Evolutionary conservation across 495 filamentous ascomycete species (phyloP).

Genomic region (Penicillium alfredii): DNA sequence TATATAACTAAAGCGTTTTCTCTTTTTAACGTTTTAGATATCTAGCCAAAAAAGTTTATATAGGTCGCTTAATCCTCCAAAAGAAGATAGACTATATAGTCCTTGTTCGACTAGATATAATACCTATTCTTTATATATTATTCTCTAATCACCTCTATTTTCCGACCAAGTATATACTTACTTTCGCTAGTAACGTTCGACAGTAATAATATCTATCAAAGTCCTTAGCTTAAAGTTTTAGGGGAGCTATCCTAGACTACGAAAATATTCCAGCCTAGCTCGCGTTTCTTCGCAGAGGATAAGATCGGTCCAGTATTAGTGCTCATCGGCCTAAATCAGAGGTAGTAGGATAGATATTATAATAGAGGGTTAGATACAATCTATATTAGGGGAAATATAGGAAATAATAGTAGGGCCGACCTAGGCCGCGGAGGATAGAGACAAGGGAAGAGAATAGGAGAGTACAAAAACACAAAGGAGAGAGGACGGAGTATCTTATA

Average conservation of each 20-base stretch:
- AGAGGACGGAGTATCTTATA: slow-evolving; percentile 20
- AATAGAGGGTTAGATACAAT: slow-evolving; percentile 1
- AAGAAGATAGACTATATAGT: slow-evolving; percentile 24
- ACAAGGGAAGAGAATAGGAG: slow-evolving; percentile 2
- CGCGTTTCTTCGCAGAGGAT: slow-evolving; percentile 29
- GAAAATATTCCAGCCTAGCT: slow-evolving; percentile 26
- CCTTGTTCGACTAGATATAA: slow-evolving; percentile 24
- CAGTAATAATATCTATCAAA: slow-evolving; percentile 18
- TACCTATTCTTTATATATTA: slow-evolving; percentile 20
- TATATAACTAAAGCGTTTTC: slow-evolving; percentile 24
- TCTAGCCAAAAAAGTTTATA: slow-evolving; percentile 31
- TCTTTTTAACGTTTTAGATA: slow-evolving; percentile 20
- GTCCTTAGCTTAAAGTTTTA: slow-evolving; percentile 27
- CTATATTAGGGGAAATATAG: not conserved
- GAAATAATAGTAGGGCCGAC: slow-evolving; percentile 1
- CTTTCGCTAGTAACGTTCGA: slow-evolving; percentile 26
- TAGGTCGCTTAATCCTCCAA: slow-evolving; percentile 23
- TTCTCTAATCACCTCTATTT: slow-evolving; percentile 2
- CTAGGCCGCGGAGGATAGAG: slow-evolving; percentile 1
- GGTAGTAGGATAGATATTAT: slow-evolving; percentile 13
- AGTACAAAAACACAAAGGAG: slow-evolving; percentile 6
- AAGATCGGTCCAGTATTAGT: slow-evolving; percentile 28
- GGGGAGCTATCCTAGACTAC: slow-evolving; percentile 24
- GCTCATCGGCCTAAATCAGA: slow-evolving; percentile 17
- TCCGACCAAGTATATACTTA: slow-evolving; percentile 8